Conservation (phyloP, 176 grass and related monocot genomes). For the Oryza australiensis region DNA sequence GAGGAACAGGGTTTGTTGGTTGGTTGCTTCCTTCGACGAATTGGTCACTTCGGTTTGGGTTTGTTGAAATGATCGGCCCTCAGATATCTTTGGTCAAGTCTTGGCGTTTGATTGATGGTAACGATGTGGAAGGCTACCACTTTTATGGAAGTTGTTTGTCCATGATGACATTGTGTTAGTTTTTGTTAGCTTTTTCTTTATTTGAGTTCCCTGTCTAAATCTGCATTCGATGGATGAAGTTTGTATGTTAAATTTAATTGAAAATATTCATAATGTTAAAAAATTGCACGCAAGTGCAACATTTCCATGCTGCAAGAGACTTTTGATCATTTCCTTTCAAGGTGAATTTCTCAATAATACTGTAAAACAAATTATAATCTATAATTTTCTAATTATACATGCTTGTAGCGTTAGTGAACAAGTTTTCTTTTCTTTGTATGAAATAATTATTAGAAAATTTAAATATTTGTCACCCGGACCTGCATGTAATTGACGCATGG, state of each 20-base stretch:
- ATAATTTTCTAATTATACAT: neutral
- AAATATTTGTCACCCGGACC: too few relatives aligned
- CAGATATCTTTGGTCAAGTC: neutral
- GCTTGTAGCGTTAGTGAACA: too few relatives aligned
- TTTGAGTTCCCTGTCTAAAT: neutral
- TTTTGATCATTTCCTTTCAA: neutral
- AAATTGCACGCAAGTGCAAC: neutral
- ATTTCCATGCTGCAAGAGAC: neutral
- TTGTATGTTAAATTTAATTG: neutral
- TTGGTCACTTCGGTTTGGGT: neutral
- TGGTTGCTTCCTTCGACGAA: neutral
- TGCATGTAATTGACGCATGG: too few relatives aligned
- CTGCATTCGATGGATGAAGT: neutral
- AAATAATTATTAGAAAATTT: too few relatives aligned
- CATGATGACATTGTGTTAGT: neutral
- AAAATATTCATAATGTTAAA: too few relatives aligned
- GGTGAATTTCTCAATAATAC: neutral
- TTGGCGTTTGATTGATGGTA: neutral
- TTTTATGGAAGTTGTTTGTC: neutral
- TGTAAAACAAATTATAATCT: neutral
- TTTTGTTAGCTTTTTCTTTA: neutral
- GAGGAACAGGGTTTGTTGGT: neutral
- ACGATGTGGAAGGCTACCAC: neutral
- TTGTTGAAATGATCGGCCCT: neutral
- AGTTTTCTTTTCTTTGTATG: too few relatives aligned